phyloP scores from a whole-genome alignment of 768 basidiomycete species.

The Boletus reticulatus region DNA sequence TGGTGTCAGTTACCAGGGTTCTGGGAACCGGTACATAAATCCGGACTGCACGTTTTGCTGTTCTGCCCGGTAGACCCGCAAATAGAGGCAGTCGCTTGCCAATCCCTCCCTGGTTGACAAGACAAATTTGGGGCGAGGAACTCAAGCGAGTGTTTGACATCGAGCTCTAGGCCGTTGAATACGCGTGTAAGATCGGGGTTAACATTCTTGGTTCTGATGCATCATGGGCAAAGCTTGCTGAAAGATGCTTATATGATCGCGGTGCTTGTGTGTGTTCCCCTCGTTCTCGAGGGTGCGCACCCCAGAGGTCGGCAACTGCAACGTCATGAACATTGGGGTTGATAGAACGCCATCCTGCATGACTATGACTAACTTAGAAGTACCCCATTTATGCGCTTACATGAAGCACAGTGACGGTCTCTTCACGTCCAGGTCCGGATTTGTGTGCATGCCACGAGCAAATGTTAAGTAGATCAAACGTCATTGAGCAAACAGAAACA shows the following conservation, averaged over 20 bases:
- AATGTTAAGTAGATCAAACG: background rate
- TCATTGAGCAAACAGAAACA: conserved; percentile 1
- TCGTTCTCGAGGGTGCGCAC: conserved; percentile 16
- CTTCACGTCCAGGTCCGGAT: conserved; percentile 10
- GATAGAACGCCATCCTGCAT: conserved; percentile 3
- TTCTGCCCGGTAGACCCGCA: conserved; percentile 20
- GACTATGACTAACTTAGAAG: conserved; percentile 11
- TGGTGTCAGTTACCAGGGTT: conserved; percentile 29
- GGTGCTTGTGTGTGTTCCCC: conserved; percentile 6
- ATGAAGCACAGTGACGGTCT: conserved; percentile 2
- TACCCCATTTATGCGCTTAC: conserved; percentile 13
- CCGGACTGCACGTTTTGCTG: conserved; percentile 18
- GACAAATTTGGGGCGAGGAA: conserved; percentile 26
- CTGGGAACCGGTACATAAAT: conserved; percentile 23
- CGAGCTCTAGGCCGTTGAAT: conserved; percentile 23
- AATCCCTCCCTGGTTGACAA: conserved; percentile 17
- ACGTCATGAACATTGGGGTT: conserved; percentile 20
- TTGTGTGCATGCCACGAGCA: conserved; percentile 1
- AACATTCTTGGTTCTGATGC: background rate
- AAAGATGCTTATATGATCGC: conserved; percentile 5
- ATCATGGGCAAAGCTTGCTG: conserved; percentile 1
- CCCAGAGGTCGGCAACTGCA: conserved; percentile 6
- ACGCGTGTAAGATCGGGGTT: conserved; percentile 16
- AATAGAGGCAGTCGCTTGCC: conserved; percentile 15
- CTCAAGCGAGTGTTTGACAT: conserved; percentile 28